These are phyloP conservation scores for Coprinopsis strossmayeri DNA, from an alignment of 768 basidiomycete species.

Conservation along the genomic window DNA sequence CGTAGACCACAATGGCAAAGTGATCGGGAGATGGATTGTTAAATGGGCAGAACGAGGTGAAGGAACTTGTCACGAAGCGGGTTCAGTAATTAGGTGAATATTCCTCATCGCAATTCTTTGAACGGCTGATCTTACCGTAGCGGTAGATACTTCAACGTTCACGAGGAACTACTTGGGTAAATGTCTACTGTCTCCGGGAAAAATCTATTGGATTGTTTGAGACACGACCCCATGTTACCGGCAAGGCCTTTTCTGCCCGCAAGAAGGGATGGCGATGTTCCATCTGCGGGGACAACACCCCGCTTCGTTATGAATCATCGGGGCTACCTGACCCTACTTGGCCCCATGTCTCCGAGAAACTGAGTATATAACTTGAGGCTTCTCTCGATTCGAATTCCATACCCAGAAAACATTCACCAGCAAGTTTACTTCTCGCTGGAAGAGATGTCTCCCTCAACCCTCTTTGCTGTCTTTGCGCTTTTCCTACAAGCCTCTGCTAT, in stretches of 20 bases:
- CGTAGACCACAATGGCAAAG: slow-evolving; percentile 43
- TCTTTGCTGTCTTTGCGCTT: not conserved
- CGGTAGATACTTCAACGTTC: slow-evolving; percentile 41
- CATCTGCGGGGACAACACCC: no score
- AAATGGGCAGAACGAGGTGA: slow-evolving; percentile 62
- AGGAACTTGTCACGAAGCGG: slow-evolving; percentile 58
- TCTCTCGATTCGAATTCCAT: no score
- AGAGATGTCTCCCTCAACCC: not conserved
- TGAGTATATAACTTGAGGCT: no score
- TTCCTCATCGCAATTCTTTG: not conserved
- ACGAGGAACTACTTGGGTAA: slow-evolving; percentile 34
- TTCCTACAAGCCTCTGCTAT: not conserved
- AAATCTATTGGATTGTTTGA: not conserved
- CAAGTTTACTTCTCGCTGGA: not conserved
- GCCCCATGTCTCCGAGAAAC: no score
- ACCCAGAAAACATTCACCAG: no score
- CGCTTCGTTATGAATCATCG: no score
- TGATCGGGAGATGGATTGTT: slow-evolving; percentile 75
- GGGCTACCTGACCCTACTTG: no score
- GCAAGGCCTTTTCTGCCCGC: no score
- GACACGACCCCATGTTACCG: no score
- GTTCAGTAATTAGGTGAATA: slow-evolving; percentile 59
- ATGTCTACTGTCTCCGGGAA: not conserved
- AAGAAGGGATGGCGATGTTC: no score
- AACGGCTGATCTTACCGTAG: not conserved